phyloP scores from a whole-genome alignment of 331 rosid genomes.

The Dryas integrifolia region DNA sequence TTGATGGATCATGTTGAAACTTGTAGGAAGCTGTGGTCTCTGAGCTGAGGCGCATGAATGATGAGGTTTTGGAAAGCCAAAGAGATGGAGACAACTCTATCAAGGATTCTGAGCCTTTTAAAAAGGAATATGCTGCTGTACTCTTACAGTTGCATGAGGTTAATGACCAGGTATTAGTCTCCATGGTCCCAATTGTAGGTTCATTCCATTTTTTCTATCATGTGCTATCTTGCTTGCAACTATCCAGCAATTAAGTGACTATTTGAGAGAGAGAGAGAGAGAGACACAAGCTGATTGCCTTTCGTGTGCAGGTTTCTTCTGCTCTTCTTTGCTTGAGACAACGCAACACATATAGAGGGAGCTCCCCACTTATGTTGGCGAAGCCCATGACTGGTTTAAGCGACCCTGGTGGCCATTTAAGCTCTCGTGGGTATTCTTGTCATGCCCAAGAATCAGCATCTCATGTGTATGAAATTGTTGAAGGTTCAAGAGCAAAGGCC shows the following conservation, averaged over 20 bases:
- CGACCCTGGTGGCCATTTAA: conserved; percentile 52
- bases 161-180: conserved; percentile 68
- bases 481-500: conserved; percentile 74
- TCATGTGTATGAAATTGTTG: conserved; percentile 78
- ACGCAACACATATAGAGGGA: conserved; percentile 75
- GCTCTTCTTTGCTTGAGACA: conserved; percentile 80
- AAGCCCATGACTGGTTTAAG: conserved; percentile 49
- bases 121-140: conserved; percentile 81
- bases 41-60: conserved; percentile 80
- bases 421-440: conserved; percentile 50
- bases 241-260: neutral
- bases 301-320: conserved; percentile 70
- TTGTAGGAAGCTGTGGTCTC: conserved; percentile 72
- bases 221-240: neutral
- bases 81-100: conserved; percentile 57
- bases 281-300: conserved; percentile 22
- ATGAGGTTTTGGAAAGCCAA: conserved; percentile 62
- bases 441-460: conserved; percentile 57
- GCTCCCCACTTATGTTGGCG: conserved; percentile 42
- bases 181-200: conserved; percentile 18
- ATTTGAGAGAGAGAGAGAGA: neutral
- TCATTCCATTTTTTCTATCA: conserved; percentile 17
- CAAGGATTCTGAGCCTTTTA: conserved; percentile 72
- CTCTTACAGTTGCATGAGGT: conserved; percentile 71
- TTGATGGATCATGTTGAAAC: conserved; percentile 37